Percentiles rank a stretch among this genome's conserved stretches.
Evolutionary conservation across 345 rosid genomes (phyloP).

Genomic region (Citrus maxima): DNA sequence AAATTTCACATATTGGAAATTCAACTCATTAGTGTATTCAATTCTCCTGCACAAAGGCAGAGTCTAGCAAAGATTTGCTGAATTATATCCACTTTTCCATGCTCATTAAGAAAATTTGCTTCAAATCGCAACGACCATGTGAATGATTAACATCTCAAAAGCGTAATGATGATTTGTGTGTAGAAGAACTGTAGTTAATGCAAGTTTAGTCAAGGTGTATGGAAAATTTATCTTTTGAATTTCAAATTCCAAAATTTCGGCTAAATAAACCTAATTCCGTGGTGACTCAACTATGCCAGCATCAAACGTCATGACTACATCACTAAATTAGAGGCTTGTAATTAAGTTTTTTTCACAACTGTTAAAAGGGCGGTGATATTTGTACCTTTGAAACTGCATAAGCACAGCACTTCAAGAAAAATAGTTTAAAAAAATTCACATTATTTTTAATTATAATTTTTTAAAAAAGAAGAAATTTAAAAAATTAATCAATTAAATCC

Average conservation of each 20-base stretch:
- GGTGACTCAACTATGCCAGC: background rate
- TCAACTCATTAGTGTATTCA: background rate
- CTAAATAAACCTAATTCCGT: background rate
- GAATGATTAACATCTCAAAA: background rate
- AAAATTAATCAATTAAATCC: no score
- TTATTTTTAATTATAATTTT: no score
- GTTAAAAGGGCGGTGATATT: no score
- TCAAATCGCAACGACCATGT: background rate
- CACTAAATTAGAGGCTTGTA: background rate
- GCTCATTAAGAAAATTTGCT: background rate
- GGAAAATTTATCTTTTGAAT: background rate
- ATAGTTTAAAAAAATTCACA: no score
- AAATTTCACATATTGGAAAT: background rate
- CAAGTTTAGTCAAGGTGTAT: conserved; percentile 6
- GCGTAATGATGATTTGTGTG: background rate
- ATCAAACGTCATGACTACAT: conserved; percentile 5
- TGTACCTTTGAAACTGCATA: no score
- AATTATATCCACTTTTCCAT: background rate
- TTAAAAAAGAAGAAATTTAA: no score
- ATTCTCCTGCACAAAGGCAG: background rate
- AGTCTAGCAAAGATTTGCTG: background rate
- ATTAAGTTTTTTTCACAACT: background rate
- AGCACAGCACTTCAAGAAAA: no score
- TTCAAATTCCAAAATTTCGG: conserved; percentile 10
- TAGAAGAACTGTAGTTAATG: background rate